phyloP scores from a whole-genome alignment of 2,329 filamentous ascomycete genomes.

The Hypomyces rosellus region DNA sequence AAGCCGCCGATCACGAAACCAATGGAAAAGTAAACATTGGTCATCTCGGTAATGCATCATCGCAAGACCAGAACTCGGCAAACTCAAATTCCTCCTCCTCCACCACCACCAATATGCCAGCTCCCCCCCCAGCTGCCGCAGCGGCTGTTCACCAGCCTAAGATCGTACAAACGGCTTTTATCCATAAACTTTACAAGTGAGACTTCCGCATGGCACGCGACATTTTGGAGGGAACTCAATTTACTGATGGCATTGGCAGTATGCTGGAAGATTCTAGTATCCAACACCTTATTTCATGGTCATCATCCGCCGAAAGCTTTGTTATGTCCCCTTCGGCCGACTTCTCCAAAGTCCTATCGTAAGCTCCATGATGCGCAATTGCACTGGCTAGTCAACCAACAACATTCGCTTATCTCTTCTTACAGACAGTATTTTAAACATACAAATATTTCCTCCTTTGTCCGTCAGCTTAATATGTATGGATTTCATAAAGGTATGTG shows the following conservation, averaged over 20 bases:
- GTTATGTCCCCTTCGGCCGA: constrained; percentile 97
- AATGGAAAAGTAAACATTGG: constrained; percentile 30
- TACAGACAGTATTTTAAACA: constrained; percentile 96
- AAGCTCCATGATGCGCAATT: constrained; percentile 35
- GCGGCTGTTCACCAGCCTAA: constrained; percentile 87
- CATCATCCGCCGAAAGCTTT: constrained; percentile 87
- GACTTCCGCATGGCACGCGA: constrained; percentile 42
- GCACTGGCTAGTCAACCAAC: background rate
- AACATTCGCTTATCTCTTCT: constrained; percentile 7
- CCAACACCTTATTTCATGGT: constrained; percentile 95
- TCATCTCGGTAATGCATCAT: constrained; percentile 31
- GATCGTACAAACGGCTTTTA: constrained; percentile 96
- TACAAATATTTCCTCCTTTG: constrained; percentile 98
- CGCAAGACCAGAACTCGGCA: constrained; percentile 29
- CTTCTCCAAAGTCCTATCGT: constrained; percentile 97
- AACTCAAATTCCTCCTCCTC: constrained; percentile 24
- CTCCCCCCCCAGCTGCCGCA: constrained; percentile 51
- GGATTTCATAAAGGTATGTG: constrained; percentile 91
- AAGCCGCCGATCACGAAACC: constrained; percentile 36
- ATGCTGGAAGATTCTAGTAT: constrained; percentile 96
- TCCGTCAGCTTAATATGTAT: constrained; percentile 98
- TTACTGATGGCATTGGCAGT: constrained; percentile 39
- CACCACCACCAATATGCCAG: constrained; percentile 40
- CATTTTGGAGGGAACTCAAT: constrained; percentile 65
- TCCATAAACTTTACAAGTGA: constrained; percentile 98